phyloP scores from a whole-genome alignment of 805 yeast genomes.

The Suhomyces pyralidae region DNA sequence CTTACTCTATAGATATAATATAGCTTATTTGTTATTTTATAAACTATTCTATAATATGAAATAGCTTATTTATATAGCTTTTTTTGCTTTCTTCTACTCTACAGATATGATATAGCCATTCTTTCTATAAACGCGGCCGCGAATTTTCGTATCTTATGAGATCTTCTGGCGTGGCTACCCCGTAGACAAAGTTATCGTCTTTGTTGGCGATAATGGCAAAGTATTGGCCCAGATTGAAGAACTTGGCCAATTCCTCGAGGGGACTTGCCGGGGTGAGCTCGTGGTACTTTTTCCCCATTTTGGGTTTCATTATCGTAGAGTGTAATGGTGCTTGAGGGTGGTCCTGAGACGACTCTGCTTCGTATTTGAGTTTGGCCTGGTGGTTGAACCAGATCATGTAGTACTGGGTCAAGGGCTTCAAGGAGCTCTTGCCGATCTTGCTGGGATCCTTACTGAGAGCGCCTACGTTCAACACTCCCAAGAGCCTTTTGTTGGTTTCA shows the following conservation, averaged over 20 bases:
- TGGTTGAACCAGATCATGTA: slow-evolving; percentile 46
- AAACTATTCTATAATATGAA: too few relatives aligned
- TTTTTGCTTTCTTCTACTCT: too few relatives aligned
- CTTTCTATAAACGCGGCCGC: slow-evolving; percentile 42
- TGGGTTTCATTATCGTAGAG: slow-evolving; percentile 35
- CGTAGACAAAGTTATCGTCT: slow-evolving; percentile 51
- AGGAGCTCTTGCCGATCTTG: slow-evolving; percentile 19
- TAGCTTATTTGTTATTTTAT: too few relatives aligned
- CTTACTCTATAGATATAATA: too few relatives aligned
- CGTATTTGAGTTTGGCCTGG: slow-evolving; percentile 32
- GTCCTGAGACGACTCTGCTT: slow-evolving; percentile 12
- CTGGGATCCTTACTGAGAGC: slow-evolving; percentile 32
- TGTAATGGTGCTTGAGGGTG: slow-evolving; percentile 18
- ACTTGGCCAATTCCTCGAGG: slow-evolving; percentile 49
- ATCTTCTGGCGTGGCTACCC: slow-evolving; percentile 49
- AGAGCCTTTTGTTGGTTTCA: slow-evolving; percentile 41
- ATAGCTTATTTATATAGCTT: too few relatives aligned
- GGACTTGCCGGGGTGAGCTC: slow-evolving; percentile 55
- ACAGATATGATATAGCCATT: too few relatives aligned
- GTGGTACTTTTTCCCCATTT: slow-evolving; percentile 30
- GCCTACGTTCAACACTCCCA: slow-evolving; percentile 50
- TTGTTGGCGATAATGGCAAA: slow-evolving; percentile 59
- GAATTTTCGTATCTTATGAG: slow-evolving; percentile 29
- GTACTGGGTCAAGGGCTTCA: slow-evolving; percentile 28
- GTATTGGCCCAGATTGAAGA: slow-evolving; percentile 47